Base-by-base conservation (phyloP, 2,329 filamentous ascomycete species). In the Lomentospora prolificans region DNA sequence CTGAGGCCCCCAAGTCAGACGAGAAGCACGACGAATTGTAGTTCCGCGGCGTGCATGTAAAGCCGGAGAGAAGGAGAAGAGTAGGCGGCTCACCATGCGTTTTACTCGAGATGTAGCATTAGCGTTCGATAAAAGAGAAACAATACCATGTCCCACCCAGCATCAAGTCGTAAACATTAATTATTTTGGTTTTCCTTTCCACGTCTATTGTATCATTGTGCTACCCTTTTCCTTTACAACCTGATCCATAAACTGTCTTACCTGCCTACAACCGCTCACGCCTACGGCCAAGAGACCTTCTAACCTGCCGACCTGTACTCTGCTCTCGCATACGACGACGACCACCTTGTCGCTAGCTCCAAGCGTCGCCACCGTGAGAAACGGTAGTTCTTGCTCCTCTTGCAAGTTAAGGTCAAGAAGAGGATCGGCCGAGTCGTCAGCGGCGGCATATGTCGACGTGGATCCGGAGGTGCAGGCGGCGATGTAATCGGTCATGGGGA, bases 241-340 rank as follows among this genome's bases (percentile, higher is more conserved):
- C 5, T 78, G 76, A 68, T 97, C 91, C 64, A 99, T 67, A 52
- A 96, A 86, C 61, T 83, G 79, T 60, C 89, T 80, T 39, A 97
- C 84, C 67, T 91, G 86, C 70, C 86, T 90, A 70, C 92, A 97
- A 4, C 91, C 94, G 67, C 96, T 91, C 51, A 96, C 84, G 0
- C 87, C 92, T 1, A 96, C 90, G 0, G 89, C 90, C 63, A 99
- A 73, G 91, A 99, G 95, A 1, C 88, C 88, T 72, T 99, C 92
- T 58, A 97, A 67, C 57, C 90, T 80, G 57, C 79, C 79, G 60
- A 87, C 82, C 69, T 95, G 87, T n/a, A 96, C 85, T 51, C 89
- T 82, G 55, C 86, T 94, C 76, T 97, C 94, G 78, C 95, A 88
- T 10, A 91, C 80, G 60, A 95, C 71, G 5, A 91, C 86, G 2